Evolutionary conservation across 495 filamentous ascomycete species (phyloP).

Genomic region (Trichocladium uniseriatum): DNA sequence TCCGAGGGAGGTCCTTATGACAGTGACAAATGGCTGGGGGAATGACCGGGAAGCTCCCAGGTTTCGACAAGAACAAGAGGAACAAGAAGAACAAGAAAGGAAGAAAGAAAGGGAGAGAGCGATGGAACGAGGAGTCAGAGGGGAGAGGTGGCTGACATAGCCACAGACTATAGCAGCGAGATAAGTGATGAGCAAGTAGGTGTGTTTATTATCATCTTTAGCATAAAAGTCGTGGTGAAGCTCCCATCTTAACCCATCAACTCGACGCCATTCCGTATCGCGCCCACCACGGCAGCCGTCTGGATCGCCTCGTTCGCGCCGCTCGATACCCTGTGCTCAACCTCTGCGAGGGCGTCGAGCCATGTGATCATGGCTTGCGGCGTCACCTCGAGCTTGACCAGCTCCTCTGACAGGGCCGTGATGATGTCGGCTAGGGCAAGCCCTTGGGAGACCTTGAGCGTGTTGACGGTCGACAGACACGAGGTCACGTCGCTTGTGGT

Average conservation of each 20-base stretch:
- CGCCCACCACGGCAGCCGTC: constrained; percentile 85
- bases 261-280: constrained; percentile 79
- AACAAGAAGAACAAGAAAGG: too few species aligned
- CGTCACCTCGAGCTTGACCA: constrained; percentile 75
- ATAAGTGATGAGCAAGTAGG: too few species aligned
- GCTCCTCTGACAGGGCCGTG: constrained; percentile 69
- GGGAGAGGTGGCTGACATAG: too few species aligned
- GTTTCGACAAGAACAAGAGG: too few species aligned
- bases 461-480: constrained; percentile 76
- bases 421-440: constrained; percentile 90
- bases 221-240: too few species aligned
- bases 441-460: constrained; percentile 77
- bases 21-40: too few species aligned
- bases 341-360: constrained; percentile 84
- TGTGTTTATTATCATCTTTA: too few species aligned
- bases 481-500: constrained; percentile 75
- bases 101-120: too few species aligned
- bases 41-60: too few species aligned
- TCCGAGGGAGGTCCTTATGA: too few species aligned
- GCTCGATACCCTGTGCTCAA: constrained; percentile 83
- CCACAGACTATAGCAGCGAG: too few species aligned
- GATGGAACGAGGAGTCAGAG: too few species aligned
- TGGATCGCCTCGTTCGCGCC: constrained; percentile 86
- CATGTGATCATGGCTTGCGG: constrained; percentile 79
- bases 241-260: constrained; percentile 47